Evolutionary conservation across 225 moss, liverwort and hornwort species (phyloP).

Genomic region (Pleurozium schreberi): DNA sequence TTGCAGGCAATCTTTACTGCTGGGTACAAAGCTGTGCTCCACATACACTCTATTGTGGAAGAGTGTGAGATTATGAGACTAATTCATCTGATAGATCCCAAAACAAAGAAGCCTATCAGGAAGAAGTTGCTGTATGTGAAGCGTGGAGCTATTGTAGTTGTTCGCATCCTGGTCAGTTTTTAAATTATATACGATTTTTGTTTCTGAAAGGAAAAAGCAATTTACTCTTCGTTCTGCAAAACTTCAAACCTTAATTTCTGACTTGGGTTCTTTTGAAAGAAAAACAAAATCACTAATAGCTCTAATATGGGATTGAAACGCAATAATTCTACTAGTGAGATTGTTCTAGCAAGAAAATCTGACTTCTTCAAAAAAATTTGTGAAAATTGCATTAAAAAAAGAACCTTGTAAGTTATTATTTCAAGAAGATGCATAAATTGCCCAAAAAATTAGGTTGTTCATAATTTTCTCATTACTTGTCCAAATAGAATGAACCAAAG

Average conservation of each 20-base stretch:
- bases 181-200: neutral
- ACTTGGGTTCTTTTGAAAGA: neutral
- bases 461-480: too few relatives aligned
- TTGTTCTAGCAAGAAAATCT: too few relatives aligned
- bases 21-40: constrained; percentile 86
- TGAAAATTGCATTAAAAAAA: too few relatives aligned
- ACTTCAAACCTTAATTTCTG: neutral
- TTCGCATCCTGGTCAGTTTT: constrained; percentile 58
- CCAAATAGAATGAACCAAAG: too few relatives aligned
- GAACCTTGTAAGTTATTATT: too few relatives aligned
- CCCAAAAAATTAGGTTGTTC: too few relatives aligned
- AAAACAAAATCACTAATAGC: too few relatives aligned
- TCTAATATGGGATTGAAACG: too few relatives aligned
- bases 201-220: neutral
- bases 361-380: too few relatives aligned
- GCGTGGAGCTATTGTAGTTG: constrained; percentile 76
- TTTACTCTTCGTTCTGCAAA: neutral
- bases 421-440: too few relatives aligned
- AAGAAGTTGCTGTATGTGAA: constrained; percentile 77
- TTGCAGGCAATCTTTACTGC: constrained; percentile 84
- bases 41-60: constrained; percentile 78
- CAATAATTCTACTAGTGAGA: too few relatives aligned
- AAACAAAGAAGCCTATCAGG: constrained; percentile 70
- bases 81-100: constrained; percentile 72
- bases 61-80: constrained; percentile 83